Base-by-base conservation (phyloP, 2,329 filamentous ascomycete species). In the Rosellinia necatrix region DNA sequence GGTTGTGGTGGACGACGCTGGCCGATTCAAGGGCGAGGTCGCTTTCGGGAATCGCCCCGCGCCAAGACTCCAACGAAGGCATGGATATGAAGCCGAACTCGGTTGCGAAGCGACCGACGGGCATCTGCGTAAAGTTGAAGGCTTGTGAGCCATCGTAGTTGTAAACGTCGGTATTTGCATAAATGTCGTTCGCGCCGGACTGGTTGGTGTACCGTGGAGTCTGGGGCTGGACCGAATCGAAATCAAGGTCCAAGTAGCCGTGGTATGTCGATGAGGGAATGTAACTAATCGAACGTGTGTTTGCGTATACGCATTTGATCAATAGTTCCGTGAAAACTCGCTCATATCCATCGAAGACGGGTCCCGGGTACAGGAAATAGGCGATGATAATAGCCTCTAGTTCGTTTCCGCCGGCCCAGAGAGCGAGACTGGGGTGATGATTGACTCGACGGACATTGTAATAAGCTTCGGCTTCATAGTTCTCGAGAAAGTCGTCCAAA, bases 61-160 rank as follows among this genome's bases (percentile, higher is more conserved):
- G 74, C 83, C 83, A 86, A 2, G 76, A 80, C 56, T 84, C 79
- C 0, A 86, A 64, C 48, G 78, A 81, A 0, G 84, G 84, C 83
- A 87, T 85, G 52, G 78, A 81, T 63, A 85, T 82, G 65, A 79
- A 86, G 21, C 84, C 84, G 57, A 87, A 87, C 67, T 87, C 84
- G 59, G 85, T 84, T 2, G 81, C 79, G 62, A 87, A 87, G 7
- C 84, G 76, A 2, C 82, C 83, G 0, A 85, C 71, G 0, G 83
- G 83, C 58, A 85, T 86, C 0, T 70, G 73, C 1, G 73, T 75
- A n/a, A 75, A 72, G 65, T 86, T 76, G 68, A 85, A 86, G 0
- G 83, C 78, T 13, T 76, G 69, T 0, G 64, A 66, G 10, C 77
- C 76, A 56, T 82, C 69, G 64, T 87, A 87, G 60, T 85, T 80